Base-by-base conservation (phyloP, 371 early-diverging fungal genomes). In the Mucor plumbeus region DNA sequence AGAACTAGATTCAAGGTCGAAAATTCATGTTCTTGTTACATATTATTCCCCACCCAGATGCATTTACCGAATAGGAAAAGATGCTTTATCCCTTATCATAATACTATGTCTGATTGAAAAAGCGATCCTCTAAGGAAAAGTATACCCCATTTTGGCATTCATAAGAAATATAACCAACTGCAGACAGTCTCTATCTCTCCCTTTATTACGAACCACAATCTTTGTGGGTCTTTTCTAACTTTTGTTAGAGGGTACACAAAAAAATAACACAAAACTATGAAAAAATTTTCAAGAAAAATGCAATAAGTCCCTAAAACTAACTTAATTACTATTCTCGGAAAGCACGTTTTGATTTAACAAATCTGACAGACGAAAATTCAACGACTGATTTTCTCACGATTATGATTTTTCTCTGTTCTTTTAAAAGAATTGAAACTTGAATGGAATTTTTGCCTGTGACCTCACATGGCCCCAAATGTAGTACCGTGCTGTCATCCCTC, bases 301-400 rank as follows among this genome's bases (percentile, higher is more conserved):
- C 6, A 6, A 6, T 1, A 15, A 43, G 43, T 43, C 15, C 43
- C n/a, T 44, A 17, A 7, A 44, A 1, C 26, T 26, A 26, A 26
- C 26, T 44, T 15, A n/a, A 17, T 44, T 50, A 26, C 26, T 50
- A 50, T 21, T 50, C 50, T 50, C 50, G 26, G 55, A 15, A 48
- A 38, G 35, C 62, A 62, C 62, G 62, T 62, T 62, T 38, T 62
- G 33, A 17, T 19, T 62, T 38, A 38, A 62, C 62, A 62, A 62
- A 62, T 50, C 33, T 62, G 62, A 61, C 47, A 47, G 61, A 61
- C 15, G 11, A 26, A 19, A 19, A 26, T 21, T 26, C 53, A 34
- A 13, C 11, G 26, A 13, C 26, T 35, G 31, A 55, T 14, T 55
- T 55, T 55, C 55, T 55, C 55, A 55, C 55, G 35, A 50, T 50